These are phyloP conservation scores for Leccinum sublutescens DNA, from an alignment of 768 basidiomycete genomes.

Conservation along the genomic window DNA sequence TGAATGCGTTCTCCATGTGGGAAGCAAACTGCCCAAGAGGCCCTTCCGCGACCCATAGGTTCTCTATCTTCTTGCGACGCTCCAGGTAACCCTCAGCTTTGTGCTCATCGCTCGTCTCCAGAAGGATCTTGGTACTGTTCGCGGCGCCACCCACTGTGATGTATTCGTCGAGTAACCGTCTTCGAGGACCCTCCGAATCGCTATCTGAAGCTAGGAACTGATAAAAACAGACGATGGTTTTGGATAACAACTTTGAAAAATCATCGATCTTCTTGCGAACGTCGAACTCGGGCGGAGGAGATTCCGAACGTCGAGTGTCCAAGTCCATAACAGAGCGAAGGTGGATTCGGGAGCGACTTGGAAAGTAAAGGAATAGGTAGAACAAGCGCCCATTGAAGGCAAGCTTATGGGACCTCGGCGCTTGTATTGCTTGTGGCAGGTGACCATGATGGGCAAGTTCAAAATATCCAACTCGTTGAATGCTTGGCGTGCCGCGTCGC, in stretches of 20 bases:
- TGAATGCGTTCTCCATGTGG: constrained; percentile 20
- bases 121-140: constrained; percentile 24
- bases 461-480: not conserved
- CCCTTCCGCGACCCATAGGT: constrained; percentile 18
- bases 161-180: constrained; percentile 26
- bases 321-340: constrained; percentile 12
- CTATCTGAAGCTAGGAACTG: constrained; percentile 28
- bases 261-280: constrained; percentile 23
- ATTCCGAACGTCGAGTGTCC: not conserved
- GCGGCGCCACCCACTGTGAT: constrained; percentile 28
- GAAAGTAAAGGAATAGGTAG: not conserved
- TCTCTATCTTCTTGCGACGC: constrained; percentile 20
- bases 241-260: constrained; percentile 20
- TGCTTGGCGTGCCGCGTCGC: not conserved
- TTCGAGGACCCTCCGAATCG: constrained; percentile 22
- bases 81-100: constrained; percentile 22
- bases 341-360: not conserved
- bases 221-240: constrained; percentile 27
- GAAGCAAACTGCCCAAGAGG: constrained; percentile 18
- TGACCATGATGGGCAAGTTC: not conserved
- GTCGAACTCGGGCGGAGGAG: constrained; percentile 12
- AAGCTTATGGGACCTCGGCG: constrained; percentile 12
- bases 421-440: not conserved
- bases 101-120: constrained; percentile 23
- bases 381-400: constrained; percentile 1